Conservation (phyloP, 805 yeast species). For the Metschnikowia similis region DNA sequence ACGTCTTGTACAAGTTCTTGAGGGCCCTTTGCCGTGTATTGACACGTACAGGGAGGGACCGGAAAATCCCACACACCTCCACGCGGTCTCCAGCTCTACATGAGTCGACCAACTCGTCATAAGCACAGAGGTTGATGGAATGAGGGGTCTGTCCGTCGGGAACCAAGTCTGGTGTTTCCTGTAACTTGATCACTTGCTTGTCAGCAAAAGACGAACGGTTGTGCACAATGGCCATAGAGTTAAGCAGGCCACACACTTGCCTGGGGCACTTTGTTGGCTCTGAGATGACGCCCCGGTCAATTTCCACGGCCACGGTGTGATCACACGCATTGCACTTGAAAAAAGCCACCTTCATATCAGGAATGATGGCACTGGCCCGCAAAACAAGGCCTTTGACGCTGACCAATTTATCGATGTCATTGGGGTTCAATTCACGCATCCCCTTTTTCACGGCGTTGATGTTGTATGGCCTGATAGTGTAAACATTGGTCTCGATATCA, state of each 20-base stretch:
- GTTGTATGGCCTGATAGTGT: constrained; percentile 87
- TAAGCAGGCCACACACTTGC: constrained; percentile 71
- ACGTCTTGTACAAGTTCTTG: constrained; percentile 84
- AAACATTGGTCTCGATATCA: constrained; percentile 74
- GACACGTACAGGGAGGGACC: constrained; percentile 87
- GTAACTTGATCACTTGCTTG: constrained; percentile 89
- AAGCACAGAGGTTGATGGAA: constrained; percentile 86
- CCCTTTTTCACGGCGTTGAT: constrained; percentile 64
- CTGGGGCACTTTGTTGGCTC: constrained; percentile 96
- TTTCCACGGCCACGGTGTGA: constrained; percentile 86
- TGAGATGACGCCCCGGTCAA: constrained; percentile 89
- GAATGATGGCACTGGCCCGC: constrained; percentile 85
- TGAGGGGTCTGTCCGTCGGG: constrained; percentile 99
- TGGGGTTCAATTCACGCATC: constrained; percentile 90
- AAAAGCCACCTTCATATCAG: constrained; percentile 97
- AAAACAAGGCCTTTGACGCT: constrained; percentile 86
- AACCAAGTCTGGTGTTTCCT: constrained; percentile 92
- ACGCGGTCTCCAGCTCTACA: constrained; percentile 96
- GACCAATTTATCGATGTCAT: constrained; percentile 90
- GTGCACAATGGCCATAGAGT: constrained; percentile 87
- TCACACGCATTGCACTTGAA: constrained; percentile 94
- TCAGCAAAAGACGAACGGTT: constrained; percentile 92
- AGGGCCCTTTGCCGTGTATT: constrained; percentile 81
- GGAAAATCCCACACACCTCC: constrained; percentile 91
- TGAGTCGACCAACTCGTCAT: constrained; percentile 91